Base-by-base conservation (phyloP, 805 yeast genomes). In the Lipomyces chichibuensis region DNA sequence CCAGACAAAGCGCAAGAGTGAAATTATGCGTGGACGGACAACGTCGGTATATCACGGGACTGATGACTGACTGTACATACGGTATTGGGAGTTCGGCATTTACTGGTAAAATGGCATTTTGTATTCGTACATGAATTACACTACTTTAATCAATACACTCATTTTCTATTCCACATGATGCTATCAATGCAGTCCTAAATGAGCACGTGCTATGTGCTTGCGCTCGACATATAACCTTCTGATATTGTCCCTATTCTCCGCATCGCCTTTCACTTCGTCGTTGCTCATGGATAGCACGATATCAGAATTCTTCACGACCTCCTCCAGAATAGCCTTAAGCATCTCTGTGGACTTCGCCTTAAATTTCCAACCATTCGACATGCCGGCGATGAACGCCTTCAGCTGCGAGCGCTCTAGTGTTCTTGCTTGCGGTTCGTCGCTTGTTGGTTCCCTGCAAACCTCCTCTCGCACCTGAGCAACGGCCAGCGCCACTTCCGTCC, bases 401-500 rank as follows among this genome's bases (percentile, higher is more conserved):
- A 66, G 53, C 51, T 49, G 56, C 13, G 62, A 58, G 14, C 57
- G 39, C 53, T 55, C 65, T 8, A 61, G 43, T 20, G 43, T 11
- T 14, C 46, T 17, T 6, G 23, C 56, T 33, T 35, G 25, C 53
- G n/a, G 23, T 23, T 59, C 57, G 35, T 25, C 58, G 32, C 13
- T 60, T 9, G 54, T 25, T 33, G 55, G 33, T 32, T 59, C 52
- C 13, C 66, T 20, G 25, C 55, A 64, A 5, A 69, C 54, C 23
- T 57, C 62, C 17, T 20, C 29, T 17, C 72, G 66, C 5, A 62
- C 35, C 25, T 65, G 61, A 4, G 56, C 59, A n/a, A 64, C 69
- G 4, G 95, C 91, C 49, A 93, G 76, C 0, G 92, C 97, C 1
- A 93, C 86, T 65, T 87, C 87, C 0, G 91, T 84, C 60, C 97